Evolutionary conservation across 306 rosid genomes (phyloP).

Genomic region (Citrullus mucosospermus): DNA sequence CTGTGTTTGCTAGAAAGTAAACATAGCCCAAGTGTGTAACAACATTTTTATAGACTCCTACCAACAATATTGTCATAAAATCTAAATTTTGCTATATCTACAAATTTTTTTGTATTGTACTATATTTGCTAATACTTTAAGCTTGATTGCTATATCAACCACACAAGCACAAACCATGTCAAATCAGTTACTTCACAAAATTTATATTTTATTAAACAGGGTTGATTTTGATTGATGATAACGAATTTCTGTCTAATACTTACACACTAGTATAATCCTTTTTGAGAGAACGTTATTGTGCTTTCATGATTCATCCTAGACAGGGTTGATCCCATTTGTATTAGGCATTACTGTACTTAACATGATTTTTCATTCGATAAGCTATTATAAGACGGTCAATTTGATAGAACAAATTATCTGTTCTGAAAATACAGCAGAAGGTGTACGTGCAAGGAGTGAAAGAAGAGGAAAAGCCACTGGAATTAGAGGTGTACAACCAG

Average conservation of each 20-base stretch:
- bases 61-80: too few species aligned
- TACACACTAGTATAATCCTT: neutral
- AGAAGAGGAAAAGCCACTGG: slow-evolving; percentile 20
- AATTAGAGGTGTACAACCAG: slow-evolving; percentile 33
- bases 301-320: too few species aligned
- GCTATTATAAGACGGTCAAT: neutral
- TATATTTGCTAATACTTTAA: too few species aligned
- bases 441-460: slow-evolving; percentile 24
- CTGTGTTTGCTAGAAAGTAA: too few species aligned
- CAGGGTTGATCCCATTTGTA: too few species aligned
- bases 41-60: too few species aligned
- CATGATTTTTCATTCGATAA: neutral
- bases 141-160: neutral
- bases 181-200: neutral
- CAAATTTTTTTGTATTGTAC: too few species aligned
- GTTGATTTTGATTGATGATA: neutral
- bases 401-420: neutral
- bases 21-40: too few species aligned
- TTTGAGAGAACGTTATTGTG: too few species aligned
- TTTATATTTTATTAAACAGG: neutral
- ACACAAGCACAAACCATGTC: neutral
- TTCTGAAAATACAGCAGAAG: slow-evolving; percentile 22
- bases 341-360: neutral
- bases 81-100: too few species aligned
- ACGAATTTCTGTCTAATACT: neutral